phyloP scores from a whole-genome alignment of 2,329 filamentous ascomycete genomes.

The Dactylellina sp. region DNA sequence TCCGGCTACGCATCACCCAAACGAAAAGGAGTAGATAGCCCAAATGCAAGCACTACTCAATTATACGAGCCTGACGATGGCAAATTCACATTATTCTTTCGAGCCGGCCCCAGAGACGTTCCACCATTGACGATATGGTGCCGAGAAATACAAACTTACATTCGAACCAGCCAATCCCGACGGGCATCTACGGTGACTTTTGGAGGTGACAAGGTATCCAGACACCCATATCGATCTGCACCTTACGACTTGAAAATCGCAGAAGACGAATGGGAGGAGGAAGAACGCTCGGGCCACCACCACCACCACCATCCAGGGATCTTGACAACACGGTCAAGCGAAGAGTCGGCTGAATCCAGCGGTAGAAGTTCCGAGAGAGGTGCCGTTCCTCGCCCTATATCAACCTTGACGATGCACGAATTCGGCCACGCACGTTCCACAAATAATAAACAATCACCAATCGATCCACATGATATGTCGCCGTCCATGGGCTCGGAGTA shows the following conservation, averaged over 20 bases:
- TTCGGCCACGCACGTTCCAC: constrained; percentile 25
- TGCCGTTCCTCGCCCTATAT: constrained; percentile 35
- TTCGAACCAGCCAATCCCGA: constrained; percentile 44
- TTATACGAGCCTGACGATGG: constrained; percentile 48
- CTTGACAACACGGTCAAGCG: constrained; percentile 45
- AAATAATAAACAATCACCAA: constrained; percentile 43
- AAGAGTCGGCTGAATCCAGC: constrained; percentile 47
- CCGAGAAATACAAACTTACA: constrained; percentile 52
- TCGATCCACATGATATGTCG: constrained; percentile 41
- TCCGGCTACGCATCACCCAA: constrained; percentile 1
- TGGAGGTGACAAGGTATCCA: constrained; percentile 42
- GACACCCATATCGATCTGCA: constrained; percentile 25
- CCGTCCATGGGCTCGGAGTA: constrained; percentile 44
- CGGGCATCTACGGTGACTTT: constrained; percentile 46
- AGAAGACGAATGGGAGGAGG: constrained; percentile 57
- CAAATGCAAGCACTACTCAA: constrained; percentile 37
- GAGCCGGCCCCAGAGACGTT: constrained; percentile 42
- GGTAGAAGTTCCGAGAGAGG: constrained; percentile 37
- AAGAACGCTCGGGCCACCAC: constrained; percentile 13
- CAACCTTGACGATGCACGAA: constrained; percentile 51
- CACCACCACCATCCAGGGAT: constrained; percentile 14
- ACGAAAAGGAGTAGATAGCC: constrained; percentile 38
- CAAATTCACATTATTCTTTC: constrained; percentile 55
- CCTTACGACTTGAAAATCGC: constrained; percentile 48
- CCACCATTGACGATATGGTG: constrained; percentile 54